A percentile compares a stretch with the other conserved stretches of the same genome.
These are phyloP conservation scores for button mushroom (Agaricus bisporus) DNA, from an alignment of 768 basidiomycete genomes.

Conservation along the genomic window DNA sequence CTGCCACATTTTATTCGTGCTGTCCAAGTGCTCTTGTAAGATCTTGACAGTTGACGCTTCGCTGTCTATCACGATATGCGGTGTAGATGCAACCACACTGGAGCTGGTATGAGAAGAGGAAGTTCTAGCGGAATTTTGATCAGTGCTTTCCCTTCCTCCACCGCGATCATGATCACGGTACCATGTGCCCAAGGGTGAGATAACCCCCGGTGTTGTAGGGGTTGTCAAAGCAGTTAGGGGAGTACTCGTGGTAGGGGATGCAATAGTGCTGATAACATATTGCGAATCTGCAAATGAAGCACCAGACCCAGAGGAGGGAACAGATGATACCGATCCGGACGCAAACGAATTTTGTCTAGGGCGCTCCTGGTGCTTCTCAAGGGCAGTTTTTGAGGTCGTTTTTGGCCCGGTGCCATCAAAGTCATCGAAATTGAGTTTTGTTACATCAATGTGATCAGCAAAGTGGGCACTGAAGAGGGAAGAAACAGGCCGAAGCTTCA, in stretches of 20 bases:
- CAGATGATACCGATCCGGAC: conserved; percentile 4
- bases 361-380: conserved; percentile 34
- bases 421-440: neutral
- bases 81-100: neutral
- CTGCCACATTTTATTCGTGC: conserved; percentile 61
- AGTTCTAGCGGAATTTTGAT: neutral
- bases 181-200: conserved; percentile 13
- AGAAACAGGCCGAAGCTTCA: conserved; percentile 72
- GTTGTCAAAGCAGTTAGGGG: conserved; percentile 15
- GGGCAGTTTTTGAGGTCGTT: neutral
- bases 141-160: conserved; percentile 1
- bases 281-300: conserved; percentile 4
- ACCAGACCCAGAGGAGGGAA: conserved; percentile 1
- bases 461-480: conserved; percentile 71
- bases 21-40: conserved; percentile 56
- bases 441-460: conserved; percentile 36
- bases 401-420: conserved; percentile 14
- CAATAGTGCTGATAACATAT: neutral
- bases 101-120: neutral
- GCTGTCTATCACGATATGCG: neutral
- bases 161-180: neutral
- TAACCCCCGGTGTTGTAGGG: conserved; percentile 10
- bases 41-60: conserved; percentile 33
- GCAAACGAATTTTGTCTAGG: conserved; percentile 27
- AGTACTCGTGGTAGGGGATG: neutral